Base-by-base conservation (phyloP, 441 rosid species). In the Brassica hybrid region DNA sequence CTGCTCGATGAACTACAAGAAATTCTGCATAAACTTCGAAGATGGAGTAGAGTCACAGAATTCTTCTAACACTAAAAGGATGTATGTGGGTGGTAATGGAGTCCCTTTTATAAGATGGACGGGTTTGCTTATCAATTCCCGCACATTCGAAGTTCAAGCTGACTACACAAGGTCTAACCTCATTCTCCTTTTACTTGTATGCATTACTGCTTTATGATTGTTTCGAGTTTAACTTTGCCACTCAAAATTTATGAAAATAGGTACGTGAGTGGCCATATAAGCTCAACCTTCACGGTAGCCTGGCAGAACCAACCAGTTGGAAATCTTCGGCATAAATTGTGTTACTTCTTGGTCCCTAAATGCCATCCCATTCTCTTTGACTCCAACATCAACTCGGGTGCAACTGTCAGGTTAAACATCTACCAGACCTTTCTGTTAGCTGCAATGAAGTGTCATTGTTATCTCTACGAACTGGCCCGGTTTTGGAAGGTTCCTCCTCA, bases 391-490 rank as follows among this genome's bases (percentile, higher is more conserved):
- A 93, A 96, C 81, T 86, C 97, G 1, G 83, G 87, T 27, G 84
- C 79, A 41, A 86, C 87, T 27, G 89, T 89, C 59, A 87, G 94
- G 87, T 77, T 96, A 82, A 96, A 94, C 80, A 83, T 92, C 85
- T 94, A 90, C 78, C 98, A 96, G 83, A 83, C 84, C 48, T 92
- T 96, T 73, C 74, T 96, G 84, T 71, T 94, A 73, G 85, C 89
- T 76, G 98, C 97, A 17, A 94, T 96, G 97, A 96, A 93, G 77
- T 90, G 85, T 79, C 98, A 91, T 69, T 88, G 97, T 78, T 90
- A 89, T 74, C 76, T 87, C 43, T 80, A 86, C 12, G 89, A 88
- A 65, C 67, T 91, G 80, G 84, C 86, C 5, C 80, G 77, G 77
- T 80, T 85, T 60, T 88, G 91, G 90, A 83, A 82, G 77, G 76